These are phyloP conservation scores for Carex kokanica DNA, from an alignment of 176 grass and related monocot genomes.

Conservation along the genomic window DNA sequence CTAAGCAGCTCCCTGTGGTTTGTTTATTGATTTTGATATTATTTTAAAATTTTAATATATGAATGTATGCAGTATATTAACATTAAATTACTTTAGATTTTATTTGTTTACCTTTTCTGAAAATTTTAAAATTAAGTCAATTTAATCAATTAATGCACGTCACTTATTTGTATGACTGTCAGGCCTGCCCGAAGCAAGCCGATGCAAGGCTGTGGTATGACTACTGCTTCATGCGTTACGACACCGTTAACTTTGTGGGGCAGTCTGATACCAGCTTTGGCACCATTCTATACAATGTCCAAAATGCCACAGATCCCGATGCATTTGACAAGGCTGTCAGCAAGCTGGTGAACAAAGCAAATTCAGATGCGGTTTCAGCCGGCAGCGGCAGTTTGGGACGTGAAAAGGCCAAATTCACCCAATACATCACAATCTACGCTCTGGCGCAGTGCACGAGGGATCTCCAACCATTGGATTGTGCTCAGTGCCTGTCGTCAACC, in stretches of 20 bases:
- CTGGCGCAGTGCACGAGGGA: constrained; percentile 41
- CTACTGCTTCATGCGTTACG: constrained; percentile 73
- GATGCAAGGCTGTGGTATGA: constrained; percentile 64
- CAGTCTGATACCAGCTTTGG: constrained; percentile 45
- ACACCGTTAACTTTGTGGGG: constrained; percentile 41
- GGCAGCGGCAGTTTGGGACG: constrained; percentile 3
- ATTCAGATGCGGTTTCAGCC: not conserved
- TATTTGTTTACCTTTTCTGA: not conserved
- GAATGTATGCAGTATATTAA: not conserved
- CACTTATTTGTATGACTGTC: not conserved
- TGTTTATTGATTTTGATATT: not conserved
- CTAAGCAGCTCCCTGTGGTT: constrained; percentile 22
- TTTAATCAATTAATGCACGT: not conserved
- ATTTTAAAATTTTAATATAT: not conserved
- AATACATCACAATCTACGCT: constrained; percentile 30
- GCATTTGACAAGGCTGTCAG: constrained; percentile 45
- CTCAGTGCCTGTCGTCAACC: constrained; percentile 29
- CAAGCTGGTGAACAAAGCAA: constrained; percentile 38
- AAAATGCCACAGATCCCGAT: constrained; percentile 46
- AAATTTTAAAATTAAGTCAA: not conserved
- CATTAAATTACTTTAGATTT: not conserved
- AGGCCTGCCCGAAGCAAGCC: constrained; percentile 29
- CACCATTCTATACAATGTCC: constrained; percentile 50
- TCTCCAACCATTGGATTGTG: constrained; percentile 20
- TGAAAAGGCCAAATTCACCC: constrained; percentile 13